Evolutionary conservation across 805 yeast genomes (phyloP).

Genomic region (Ogataea nonfermentans): DNA sequence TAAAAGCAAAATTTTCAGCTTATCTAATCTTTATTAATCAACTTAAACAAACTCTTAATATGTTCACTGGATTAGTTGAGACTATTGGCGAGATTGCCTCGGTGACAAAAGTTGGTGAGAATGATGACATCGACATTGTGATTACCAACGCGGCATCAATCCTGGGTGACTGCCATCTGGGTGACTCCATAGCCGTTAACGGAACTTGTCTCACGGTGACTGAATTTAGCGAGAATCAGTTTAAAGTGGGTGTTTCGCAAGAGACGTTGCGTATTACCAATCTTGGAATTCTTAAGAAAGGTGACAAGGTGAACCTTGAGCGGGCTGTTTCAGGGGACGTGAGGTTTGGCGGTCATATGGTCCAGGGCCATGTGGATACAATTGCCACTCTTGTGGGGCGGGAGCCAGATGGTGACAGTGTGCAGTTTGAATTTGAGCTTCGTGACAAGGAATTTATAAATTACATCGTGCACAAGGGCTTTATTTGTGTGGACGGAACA

Average conservation of each 20-base stretch:
- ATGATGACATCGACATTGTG: slow-evolving; percentile 66
- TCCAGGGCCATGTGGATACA: slow-evolving; percentile 97
- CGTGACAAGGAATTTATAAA: slow-evolving; percentile 59
- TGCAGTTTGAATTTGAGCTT: slow-evolving; percentile 70
- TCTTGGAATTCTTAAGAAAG: slow-evolving; percentile 57
- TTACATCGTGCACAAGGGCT: slow-evolving; percentile 93
- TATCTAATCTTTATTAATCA: neutral
- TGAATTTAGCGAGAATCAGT: slow-evolving; percentile 55
- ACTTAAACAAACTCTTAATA: slow-evolving; percentile 30
- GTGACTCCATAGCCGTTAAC: slow-evolving; percentile 89
- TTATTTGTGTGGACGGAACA: slow-evolving; percentile 89
- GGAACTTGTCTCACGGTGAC: slow-evolving; percentile 94
- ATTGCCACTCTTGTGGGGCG: slow-evolving; percentile 61
- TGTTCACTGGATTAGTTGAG: slow-evolving; percentile 97
- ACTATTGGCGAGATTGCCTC: slow-evolving; percentile 63
- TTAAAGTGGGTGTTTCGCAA: slow-evolving; percentile 90
- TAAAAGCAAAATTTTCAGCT: neutral
- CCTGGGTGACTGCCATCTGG: slow-evolving; percentile 79
- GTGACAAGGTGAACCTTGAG: slow-evolving; percentile 78
- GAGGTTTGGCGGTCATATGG: slow-evolving; percentile 95
- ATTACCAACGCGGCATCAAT: slow-evolving; percentile 61
- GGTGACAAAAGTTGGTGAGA: slow-evolving; percentile 43
- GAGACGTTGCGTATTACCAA: slow-evolving; percentile 86
- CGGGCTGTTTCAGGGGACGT: slow-evolving; percentile 81
- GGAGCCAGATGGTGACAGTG: slow-evolving; percentile 68